Evolutionary conservation across 768 basidiomycete species (phyloP), one percentile per base, ranked within the genome.

Genomic region (Rhizopogon vinicolor): DNA sequence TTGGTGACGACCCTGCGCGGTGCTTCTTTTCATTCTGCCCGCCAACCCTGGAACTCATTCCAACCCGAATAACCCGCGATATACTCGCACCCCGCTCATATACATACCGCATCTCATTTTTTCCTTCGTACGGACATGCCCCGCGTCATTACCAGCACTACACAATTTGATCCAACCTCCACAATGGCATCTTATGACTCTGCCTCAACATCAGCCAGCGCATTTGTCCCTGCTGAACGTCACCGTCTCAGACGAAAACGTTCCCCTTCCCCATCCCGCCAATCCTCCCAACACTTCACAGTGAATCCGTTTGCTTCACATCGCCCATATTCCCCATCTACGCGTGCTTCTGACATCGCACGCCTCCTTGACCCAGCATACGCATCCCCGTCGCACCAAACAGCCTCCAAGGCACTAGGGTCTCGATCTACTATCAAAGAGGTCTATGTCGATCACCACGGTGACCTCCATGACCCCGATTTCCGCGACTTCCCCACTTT

Each of bases 321-420:
- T 44, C 66, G 68, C 5, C 62, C 68, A 0, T 69, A 75, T 60
- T 71, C 71, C 14, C 72, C 72, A 0, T 70, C 72, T 13, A 63
- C 74, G 0, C 73, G 74, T 53, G 75, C 72, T 8, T 72, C 77
- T 5, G 84, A 86, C 71, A 75, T 86, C 60, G 76, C 81, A 3
- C 82, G 84, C 45, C 76, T 86, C 50, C 82, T 86, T 61, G 84
- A 86, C 73, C 84, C 84, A 5, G 72, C 83, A 18, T 85, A 85
- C 71, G 72, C 81, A 39, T 76, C 51, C 31, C 71, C 58, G 57
- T 68, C 55, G 46, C 57, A 62, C 52, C 65, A 52, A 63, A 62
- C 64, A 5, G 63, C 72, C 22, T 61, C 63, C 31, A 61, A 50
- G 55, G 53, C 68, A 0, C 52, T 64, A 40, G 60, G 60, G 31